These are phyloP conservation scores for Fraxinus quadrangulata DNA, from an alignment of 257 asterid species.

Conservation along the genomic window DNA sequence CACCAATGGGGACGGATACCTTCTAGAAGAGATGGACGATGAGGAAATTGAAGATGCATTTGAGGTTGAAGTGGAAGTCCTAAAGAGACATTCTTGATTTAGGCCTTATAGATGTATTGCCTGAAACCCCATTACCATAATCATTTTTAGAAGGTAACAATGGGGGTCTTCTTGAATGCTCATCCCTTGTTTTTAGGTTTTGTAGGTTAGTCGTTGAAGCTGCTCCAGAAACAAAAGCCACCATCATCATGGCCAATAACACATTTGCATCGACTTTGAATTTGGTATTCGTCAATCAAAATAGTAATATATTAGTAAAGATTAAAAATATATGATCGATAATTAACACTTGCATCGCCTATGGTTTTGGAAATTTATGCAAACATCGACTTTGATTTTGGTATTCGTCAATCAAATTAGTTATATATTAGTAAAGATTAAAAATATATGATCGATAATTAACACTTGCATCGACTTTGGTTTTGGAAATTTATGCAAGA, in stretches of 20 bases:
- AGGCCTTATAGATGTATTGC: slow-evolving; percentile 56
- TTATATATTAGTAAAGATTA: too few relatives aligned
- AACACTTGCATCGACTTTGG: too few relatives aligned
- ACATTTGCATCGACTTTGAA: not conserved
- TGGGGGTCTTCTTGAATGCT: slow-evolving; percentile 62
- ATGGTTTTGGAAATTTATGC: too few relatives aligned
- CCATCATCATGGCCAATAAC: slow-evolving; percentile 61
- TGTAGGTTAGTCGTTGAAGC: slow-evolving; percentile 60
- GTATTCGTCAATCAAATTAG: too few relatives aligned
- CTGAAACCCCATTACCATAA: slow-evolving; percentile 51
- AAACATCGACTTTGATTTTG: too few relatives aligned
- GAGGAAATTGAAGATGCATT: slow-evolving; percentile 72
- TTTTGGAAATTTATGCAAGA: too few relatives aligned
- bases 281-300: too few relatives aligned
- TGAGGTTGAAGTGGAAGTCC: slow-evolving; percentile 75
- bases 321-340: too few relatives aligned
- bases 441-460: too few relatives aligned
- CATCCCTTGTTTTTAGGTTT: slow-evolving; percentile 52
- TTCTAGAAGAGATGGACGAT: slow-evolving; percentile 62
- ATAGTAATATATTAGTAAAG: too few relatives aligned
- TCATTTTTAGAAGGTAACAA: slow-evolving; percentile 81
- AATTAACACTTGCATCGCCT: too few relatives aligned
- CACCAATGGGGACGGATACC: slow-evolving; percentile 70
- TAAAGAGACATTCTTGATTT: slow-evolving; percentile 79
- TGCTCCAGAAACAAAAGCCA: slow-evolving; percentile 85